These are phyloP conservation scores for Candida schatavii DNA, from an alignment of 805 yeast species.

Conservation along the genomic window DNA sequence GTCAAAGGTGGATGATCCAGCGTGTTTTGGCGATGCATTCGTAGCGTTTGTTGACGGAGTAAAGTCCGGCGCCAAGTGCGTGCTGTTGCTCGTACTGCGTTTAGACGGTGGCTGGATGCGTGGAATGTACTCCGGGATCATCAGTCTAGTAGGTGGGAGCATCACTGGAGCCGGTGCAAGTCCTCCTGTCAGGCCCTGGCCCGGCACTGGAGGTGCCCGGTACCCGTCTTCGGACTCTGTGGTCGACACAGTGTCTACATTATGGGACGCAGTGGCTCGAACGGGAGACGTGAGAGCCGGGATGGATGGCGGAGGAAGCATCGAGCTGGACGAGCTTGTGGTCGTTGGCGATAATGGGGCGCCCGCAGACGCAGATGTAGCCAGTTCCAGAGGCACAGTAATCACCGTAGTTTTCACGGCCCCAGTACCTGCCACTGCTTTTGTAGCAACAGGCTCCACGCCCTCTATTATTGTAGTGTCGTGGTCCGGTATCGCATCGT, in stretches of 20 bases:
- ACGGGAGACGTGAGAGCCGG: neutral
- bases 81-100: slow-evolving; percentile 4
- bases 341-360: neutral
- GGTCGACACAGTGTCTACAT: neutral
- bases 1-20: neutral
- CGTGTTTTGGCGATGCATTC: neutral
- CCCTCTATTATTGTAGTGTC: neutral
- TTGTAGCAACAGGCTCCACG: neutral
- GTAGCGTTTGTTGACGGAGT: neutral
- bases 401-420: no score
- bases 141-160: slow-evolving; percentile 1
- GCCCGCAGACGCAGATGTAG: no score
- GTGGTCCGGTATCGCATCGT: neutral
- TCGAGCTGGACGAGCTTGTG: neutral
- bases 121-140: slow-evolving; percentile 4
- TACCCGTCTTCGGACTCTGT: neutral
- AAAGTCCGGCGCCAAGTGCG: neutral
- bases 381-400: no score
- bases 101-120: slow-evolving; percentile 2
- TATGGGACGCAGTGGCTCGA: neutral
- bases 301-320: slow-evolving; percentile 1
- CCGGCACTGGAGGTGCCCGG: neutral
- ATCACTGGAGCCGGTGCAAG: neutral
- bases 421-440: neutral
- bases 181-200: neutral